These are phyloP conservation scores for Gracilariopsis chorda DNA, from an alignment of 23 red algal genomes.

Conservation along the genomic window DNA sequence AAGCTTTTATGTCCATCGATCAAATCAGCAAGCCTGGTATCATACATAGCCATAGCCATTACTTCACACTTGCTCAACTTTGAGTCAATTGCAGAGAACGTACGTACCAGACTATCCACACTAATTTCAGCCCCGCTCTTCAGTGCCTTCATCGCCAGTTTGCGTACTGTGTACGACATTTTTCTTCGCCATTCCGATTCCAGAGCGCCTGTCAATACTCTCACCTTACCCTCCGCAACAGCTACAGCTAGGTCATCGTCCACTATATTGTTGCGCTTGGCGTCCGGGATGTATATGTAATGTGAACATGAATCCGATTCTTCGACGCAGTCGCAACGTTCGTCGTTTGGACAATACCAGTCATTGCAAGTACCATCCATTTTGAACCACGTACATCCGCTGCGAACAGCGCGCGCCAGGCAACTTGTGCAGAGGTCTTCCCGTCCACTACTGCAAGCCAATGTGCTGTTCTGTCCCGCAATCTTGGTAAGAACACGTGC, in stretches of 20 bases:
- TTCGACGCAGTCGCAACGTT: neutral
- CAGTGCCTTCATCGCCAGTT: neutral
- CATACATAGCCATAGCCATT: neutral
- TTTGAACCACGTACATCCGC: neutral
- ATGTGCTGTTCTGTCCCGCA: neutral
- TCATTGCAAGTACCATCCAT: neutral
- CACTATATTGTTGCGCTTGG: neutral
- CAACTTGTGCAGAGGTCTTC: neutral
- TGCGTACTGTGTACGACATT: neutral
- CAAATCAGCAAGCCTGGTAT: neutral
- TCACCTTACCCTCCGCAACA: neutral
- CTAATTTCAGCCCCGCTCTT: neutral
- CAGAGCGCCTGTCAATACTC: neutral
- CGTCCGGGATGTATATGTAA: neutral
- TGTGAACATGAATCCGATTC: neutral
- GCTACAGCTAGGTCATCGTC: neutral
- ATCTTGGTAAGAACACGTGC: neutral
- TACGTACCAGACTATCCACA: neutral
- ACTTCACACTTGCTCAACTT: neutral
- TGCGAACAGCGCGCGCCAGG: neutral
- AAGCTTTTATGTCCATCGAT: neutral
- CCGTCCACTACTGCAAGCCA: neutral
- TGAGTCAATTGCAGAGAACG: neutral
- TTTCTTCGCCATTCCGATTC: neutral
- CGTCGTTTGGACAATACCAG: neutral